Conservation (phyloP, 768 basidiomycete species). For the Rhizopogon sp. region DNA sequence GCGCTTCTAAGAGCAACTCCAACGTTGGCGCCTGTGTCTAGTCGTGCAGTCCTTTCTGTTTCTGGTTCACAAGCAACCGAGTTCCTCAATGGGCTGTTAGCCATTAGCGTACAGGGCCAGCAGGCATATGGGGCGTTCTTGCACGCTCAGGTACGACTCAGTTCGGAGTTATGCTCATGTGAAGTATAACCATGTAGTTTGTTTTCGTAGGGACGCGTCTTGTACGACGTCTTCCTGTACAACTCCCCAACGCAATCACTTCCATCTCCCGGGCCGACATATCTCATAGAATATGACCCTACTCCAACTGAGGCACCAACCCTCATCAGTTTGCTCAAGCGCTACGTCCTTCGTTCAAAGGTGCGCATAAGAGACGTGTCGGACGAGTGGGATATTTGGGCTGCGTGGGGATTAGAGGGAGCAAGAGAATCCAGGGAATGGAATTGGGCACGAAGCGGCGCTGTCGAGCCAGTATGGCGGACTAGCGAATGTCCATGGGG, state of each 20-base stretch:
- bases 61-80: conserved; percentile 74
- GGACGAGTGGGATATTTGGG: conserved; percentile 76
- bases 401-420: conserved; percentile 63
- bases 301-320: conserved; percentile 54
- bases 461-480: conserved; percentile 73
- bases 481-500: conserved; percentile 57
- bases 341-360: conserved; percentile 83
- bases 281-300: conserved; percentile 70
- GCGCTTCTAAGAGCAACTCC: conserved; percentile 44
- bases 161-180: conserved; percentile 3
- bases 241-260: conserved; percentile 36
- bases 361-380: conserved; percentile 79
- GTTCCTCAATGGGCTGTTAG: conserved; percentile 78
- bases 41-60: conserved; percentile 68
- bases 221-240: conserved; percentile 87
- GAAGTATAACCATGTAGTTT: conserved; percentile 3
- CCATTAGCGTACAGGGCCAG: conserved; percentile 41
- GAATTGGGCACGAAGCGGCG: conserved; percentile 64
- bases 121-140: conserved; percentile 71
- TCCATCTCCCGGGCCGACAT: conserved; percentile 40
- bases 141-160: conserved; percentile 64
- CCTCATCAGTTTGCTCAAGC: conserved; percentile 69
- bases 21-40: conserved; percentile 55
- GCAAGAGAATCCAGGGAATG: conserved; percentile 39
- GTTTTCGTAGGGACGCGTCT: conserved; percentile 67